Evolutionary conservation across 495 filamentous ascomycete species (phyloP).

Genomic region (Talaromyces thailandensis): DNA sequence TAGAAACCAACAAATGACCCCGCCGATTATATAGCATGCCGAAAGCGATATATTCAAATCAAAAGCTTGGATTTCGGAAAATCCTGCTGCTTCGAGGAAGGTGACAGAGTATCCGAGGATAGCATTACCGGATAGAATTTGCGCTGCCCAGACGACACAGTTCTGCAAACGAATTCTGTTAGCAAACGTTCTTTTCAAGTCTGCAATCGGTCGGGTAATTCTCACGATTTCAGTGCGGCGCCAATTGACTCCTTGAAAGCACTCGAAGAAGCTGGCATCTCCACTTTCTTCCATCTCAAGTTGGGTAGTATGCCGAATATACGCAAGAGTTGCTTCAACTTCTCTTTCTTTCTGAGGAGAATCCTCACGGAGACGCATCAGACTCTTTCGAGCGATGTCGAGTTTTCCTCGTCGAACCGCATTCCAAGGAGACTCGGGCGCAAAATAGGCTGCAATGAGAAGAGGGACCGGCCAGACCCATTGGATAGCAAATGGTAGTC

Average conservation of each 20-base stretch:
- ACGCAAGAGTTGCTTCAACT: conserved; percentile 51
- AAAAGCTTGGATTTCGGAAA: conserved; percentile 42
- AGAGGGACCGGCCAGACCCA: conserved; percentile 69
- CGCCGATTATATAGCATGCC: conserved; percentile 55
- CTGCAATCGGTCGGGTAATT: conserved; percentile 30
- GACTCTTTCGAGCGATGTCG: conserved; percentile 35
- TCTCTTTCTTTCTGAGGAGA: conserved; percentile 25
- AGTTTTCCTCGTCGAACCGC: conserved; percentile 53
- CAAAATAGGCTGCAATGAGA: conserved; percentile 50
- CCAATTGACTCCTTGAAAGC: conserved; percentile 60
- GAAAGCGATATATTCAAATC: conserved; percentile 52
- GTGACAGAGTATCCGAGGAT: conserved; percentile 60
- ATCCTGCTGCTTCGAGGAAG: conserved; percentile 55
- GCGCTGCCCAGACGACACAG: conserved; percentile 58
- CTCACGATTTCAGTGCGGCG: conserved; percentile 66
- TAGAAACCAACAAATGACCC: conserved; percentile 53
- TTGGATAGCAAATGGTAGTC: conserved; percentile 46
- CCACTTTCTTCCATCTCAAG: conserved; percentile 52
- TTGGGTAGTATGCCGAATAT: conserved; percentile 52
- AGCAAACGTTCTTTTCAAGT: neutral
- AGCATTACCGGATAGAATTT: conserved; percentile 54
- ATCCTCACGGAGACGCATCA: conserved; percentile 13
- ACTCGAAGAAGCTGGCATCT: conserved; percentile 55
- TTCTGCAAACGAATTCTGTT: neutral
- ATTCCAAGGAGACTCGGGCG: conserved; percentile 70